Conservation (phyloP, 805 yeast genomes). For the Metschnikowia picachoensis region DNA sequence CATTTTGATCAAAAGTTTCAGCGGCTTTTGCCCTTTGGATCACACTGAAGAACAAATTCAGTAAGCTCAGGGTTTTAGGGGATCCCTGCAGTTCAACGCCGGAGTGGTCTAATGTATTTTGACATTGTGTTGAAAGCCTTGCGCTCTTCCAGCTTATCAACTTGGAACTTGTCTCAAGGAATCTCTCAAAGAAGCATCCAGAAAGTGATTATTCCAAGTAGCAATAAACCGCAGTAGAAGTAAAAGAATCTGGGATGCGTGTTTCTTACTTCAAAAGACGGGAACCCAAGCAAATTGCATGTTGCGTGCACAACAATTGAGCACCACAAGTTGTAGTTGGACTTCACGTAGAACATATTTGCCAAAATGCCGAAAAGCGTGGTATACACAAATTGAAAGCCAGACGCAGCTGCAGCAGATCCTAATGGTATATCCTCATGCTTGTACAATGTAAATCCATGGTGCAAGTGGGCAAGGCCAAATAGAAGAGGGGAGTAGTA, state of each 20-base stretch:
- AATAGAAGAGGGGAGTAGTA: constrained; percentile 51
- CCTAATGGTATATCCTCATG: constrained; percentile 19
- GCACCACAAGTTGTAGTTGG: constrained; percentile 49
- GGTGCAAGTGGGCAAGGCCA: constrained; percentile 79
- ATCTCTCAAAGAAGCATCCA: constrained; percentile 6
- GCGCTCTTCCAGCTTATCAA: no score
- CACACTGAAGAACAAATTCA: no score
- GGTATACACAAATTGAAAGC: constrained; percentile 62
- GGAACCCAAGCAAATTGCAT: constrained; percentile 73
- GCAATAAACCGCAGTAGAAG: constrained; percentile 37
- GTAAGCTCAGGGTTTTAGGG: neutral
- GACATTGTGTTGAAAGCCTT: neutral
- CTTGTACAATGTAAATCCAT: constrained; percentile 49
- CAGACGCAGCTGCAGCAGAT: constrained; percentile 33
- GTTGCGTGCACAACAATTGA: constrained; percentile 56
- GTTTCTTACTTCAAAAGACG: constrained; percentile 28
- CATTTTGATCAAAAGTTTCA: no score
- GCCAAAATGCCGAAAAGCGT: constrained; percentile 68
- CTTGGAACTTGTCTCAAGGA: no score
- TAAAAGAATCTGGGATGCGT: constrained; percentile 14
- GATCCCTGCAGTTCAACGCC: neutral
- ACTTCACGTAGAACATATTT: constrained; percentile 48
- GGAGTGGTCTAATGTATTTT: neutral
- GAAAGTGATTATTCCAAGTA: constrained; percentile 33
- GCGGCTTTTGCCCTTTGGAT: no score